These are phyloP conservation scores for Yamadazyma ubonensis DNA, from an alignment of 805 yeast genomes.

Conservation along the genomic window DNA sequence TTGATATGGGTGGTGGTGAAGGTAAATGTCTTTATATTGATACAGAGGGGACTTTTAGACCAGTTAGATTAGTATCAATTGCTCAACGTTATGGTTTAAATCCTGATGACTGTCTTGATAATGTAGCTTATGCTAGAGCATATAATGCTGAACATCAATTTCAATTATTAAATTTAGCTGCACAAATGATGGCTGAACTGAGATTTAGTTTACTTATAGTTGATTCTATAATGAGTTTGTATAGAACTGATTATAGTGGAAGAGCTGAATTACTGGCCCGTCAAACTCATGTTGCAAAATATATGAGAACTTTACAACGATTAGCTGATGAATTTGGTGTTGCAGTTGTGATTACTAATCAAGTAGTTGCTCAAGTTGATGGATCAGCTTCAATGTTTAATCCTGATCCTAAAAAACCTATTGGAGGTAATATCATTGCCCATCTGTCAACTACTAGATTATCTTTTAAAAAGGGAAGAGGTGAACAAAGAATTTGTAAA, in stretches of 20 bases:
- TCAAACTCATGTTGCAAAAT: constrained; percentile 90
- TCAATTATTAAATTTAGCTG: constrained; percentile 82
- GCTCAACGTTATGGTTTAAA: constrained; percentile 89
- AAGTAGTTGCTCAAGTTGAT: constrained; percentile 97
- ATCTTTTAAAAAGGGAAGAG: constrained; percentile 86
- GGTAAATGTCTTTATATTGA: constrained; percentile 96
- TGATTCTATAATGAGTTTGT: constrained; percentile 96
- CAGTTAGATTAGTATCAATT: constrained; percentile 82
- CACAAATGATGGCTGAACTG: constrained; percentile 93
- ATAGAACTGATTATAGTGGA: constrained; percentile 92
- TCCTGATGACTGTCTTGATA: constrained; percentile 92
- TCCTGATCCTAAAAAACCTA: constrained; percentile 97
- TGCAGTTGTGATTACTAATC: constrained; percentile 89
- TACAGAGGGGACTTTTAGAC: constrained; percentile 96
- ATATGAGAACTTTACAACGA: constrained; percentile 86
- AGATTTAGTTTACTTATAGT: constrained; percentile 87
- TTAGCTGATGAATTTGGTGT: constrained; percentile 97
- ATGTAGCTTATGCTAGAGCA: constrained; percentile 96
- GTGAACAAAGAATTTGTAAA: constrained; percentile 89
- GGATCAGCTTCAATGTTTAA: constrained; percentile 80
- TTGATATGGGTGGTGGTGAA: constrained; percentile 98
- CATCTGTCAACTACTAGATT: constrained; percentile 94
- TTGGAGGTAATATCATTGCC: constrained; percentile 97
- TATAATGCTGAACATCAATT: constrained; percentile 96
- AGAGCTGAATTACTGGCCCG: constrained; percentile 95